A percentile compares a stretch with the other conserved stretches of the same genome.
phyloP scores from a whole-genome alignment of 129 eudicot genomes.

The Artemisia tridentata region DNA sequence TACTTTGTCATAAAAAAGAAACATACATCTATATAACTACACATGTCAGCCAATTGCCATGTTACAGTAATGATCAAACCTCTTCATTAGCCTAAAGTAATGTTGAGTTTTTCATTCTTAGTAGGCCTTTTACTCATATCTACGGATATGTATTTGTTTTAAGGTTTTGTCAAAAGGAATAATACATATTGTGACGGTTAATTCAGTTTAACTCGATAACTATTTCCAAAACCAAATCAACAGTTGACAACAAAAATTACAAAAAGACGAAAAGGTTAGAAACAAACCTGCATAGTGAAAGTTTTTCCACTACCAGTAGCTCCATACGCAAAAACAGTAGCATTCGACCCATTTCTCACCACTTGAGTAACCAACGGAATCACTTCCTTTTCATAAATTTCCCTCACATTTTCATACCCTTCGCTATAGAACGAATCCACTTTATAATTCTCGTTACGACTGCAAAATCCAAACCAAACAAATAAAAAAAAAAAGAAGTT shows the following conservation, averaged over 20 bases:
- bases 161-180: too few species aligned
- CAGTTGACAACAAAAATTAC: not conserved
- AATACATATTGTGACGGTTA: too few species aligned
- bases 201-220: too few species aligned
- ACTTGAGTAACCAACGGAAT: slow-evolving; percentile 73
- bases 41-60: too few species aligned
- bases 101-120: too few species aligned
- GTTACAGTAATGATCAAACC: too few species aligned
- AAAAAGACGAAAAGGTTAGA: not conserved
- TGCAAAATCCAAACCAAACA: slow-evolving; percentile 18
- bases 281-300: slow-evolving; percentile 84
- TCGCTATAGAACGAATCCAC: slow-evolving; percentile 73
- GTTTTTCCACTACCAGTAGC: slow-evolving; percentile 98
- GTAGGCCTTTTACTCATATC: too few species aligned
- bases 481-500: not conserved
- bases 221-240: too few species aligned
- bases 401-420: slow-evolving; percentile 56
- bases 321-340: slow-evolving; percentile 91
- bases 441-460: slow-evolving; percentile 78
- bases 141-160: too few species aligned
- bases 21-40: too few species aligned
- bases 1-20: too few species aligned
- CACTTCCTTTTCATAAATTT: slow-evolving; percentile 73
- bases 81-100: too few species aligned
- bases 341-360: slow-evolving; percentile 62